phyloP scores from a whole-genome alignment of 2,329 filamentous ascomycete species.

The Didymella exigua region DNA sequence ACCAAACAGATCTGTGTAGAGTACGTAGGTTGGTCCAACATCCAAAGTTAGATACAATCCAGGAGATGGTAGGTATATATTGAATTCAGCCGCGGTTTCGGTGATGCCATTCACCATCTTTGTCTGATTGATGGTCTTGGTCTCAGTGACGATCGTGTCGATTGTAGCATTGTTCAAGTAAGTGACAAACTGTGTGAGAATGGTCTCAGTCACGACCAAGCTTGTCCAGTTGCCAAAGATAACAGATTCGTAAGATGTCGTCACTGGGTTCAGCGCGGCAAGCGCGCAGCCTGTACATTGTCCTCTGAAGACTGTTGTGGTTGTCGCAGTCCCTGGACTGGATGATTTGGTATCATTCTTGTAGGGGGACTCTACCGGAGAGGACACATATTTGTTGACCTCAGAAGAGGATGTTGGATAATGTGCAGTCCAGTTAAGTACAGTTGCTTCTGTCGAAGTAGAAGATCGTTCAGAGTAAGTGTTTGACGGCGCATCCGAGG shows the following conservation, averaged over 20 bases:
- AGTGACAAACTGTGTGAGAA: slow-evolving; percentile 32
- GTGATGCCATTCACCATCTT: slow-evolving; percentile 31
- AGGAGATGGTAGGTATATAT: slow-evolving; percentile 22
- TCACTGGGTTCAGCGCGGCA: slow-evolving; percentile 30
- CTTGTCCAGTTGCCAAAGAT: slow-evolving; percentile 24
- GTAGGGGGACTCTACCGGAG: background rate
- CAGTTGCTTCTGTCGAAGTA: background rate
- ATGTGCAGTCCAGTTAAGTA: background rate
- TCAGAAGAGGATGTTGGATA: background rate
- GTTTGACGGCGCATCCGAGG: background rate
- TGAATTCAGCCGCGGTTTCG: slow-evolving; percentile 31
- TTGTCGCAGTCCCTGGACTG: background rate
- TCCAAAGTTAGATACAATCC: slow-evolving; percentile 23
- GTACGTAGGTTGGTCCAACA: slow-evolving; percentile 40
- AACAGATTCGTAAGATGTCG: slow-evolving; percentile 13
- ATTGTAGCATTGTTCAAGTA: slow-evolving; percentile 33
- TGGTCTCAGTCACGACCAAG: slow-evolving; percentile 34
- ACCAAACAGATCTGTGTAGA: slow-evolving; percentile 37
- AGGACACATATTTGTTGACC: background rate
- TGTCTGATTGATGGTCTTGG: slow-evolving; percentile 34
- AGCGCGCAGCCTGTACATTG: slow-evolving; percentile 43
- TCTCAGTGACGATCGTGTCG: slow-evolving; percentile 34
- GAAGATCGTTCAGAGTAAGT: background rate
- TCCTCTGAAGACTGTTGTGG: slow-evolving; percentile 1
- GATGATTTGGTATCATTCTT: slow-evolving; percentile 1